A percentile compares a stretch with the other conserved stretches of the same genome.
These are phyloP conservation scores for Apiosordaria backusii DNA, from an alignment of 495 filamentous ascomycete species.

Conservation along the genomic window DNA sequence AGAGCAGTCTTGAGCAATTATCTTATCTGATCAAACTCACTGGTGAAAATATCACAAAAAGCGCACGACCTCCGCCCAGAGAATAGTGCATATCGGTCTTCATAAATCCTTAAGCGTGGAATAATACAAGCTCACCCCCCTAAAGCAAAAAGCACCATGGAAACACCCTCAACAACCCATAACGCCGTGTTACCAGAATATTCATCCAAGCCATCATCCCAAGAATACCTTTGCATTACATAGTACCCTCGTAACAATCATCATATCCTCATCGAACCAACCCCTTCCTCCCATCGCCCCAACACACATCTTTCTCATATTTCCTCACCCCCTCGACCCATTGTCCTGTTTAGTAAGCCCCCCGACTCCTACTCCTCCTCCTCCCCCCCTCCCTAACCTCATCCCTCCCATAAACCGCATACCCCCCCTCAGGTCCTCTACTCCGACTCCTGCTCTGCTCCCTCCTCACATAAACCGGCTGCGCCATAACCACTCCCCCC, in stretches of 20 bases:
- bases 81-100: too few relatives aligned
- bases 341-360: not conserved
- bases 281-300: not conserved
- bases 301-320: not conserved
- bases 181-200: too few relatives aligned
- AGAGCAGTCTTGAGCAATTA: not conserved
- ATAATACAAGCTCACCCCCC: too few relatives aligned
- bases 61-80: not conserved
- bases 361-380: slow-evolving; percentile 11
- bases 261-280: too few relatives aligned
- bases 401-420: slow-evolving; percentile 12
- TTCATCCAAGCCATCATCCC: too few relatives aligned
- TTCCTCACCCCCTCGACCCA: not conserved
- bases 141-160: too few relatives aligned
- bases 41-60: not conserved
- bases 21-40: not conserved
- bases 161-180: too few relatives aligned
- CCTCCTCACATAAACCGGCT: slow-evolving; percentile 10
- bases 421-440: not conserved
- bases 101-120: too few relatives aligned
- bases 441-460: slow-evolving; percentile 3
- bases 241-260: too few relatives aligned
- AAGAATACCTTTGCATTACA: too few relatives aligned
- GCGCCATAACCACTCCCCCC: slow-evolving; percentile 4
- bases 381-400: slow-evolving; percentile 2